Evolutionary conservation across 169 alveolate species (phyloP).

Genomic region (Plasmodium knowlesi): DNA sequence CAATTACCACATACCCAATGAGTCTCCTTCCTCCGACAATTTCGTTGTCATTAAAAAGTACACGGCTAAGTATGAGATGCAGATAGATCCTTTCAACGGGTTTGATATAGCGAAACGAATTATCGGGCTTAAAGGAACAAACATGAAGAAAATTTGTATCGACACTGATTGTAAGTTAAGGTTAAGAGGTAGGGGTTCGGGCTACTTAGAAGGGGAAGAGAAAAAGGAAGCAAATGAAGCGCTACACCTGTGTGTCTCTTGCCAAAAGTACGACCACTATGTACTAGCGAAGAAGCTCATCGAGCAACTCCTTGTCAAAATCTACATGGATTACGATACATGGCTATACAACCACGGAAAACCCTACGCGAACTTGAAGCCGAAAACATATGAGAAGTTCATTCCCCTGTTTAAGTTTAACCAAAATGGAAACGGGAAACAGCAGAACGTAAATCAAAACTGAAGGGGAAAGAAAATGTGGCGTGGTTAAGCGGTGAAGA

Average conservation of each 20-base stretch:
- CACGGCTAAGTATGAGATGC: conserved; percentile 93
- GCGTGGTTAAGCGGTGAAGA: no score
- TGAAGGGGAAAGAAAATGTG: neutral
- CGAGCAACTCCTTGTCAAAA: conserved; percentile 86
- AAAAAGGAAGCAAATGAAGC: conserved; percentile 94
- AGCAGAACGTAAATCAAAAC: conserved; percentile 5
- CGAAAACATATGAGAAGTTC: conserved; percentile 65
- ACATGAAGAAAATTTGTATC: conserved; percentile 94
- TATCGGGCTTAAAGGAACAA: conserved; percentile 93
- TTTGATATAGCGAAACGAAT: conserved; percentile 94
- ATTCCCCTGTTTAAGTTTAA: conserved; percentile 59
- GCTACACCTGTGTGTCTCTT: conserved; percentile 93
- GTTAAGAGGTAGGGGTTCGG: conserved; percentile 96
- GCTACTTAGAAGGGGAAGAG: conserved; percentile 94
- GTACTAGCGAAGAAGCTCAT: conserved; percentile 90
- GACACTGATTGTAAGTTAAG: conserved; percentile 89
- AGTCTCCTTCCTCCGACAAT: conserved; percentile 3
- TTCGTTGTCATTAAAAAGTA: conserved; percentile 84
- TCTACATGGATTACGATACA: conserved; percentile 92
- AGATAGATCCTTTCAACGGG: conserved; percentile 92
- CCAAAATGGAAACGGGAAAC: conserved; percentile 2
- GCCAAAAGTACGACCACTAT: conserved; percentile 91
- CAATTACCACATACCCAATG: conserved; percentile 2
- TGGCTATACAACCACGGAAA: conserved; percentile 67
- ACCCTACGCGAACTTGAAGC: conserved; percentile 65